Conservation (phyloP, 225 moss, liverwort and hornwort species). For the Sphagnum contortum region DNA sequence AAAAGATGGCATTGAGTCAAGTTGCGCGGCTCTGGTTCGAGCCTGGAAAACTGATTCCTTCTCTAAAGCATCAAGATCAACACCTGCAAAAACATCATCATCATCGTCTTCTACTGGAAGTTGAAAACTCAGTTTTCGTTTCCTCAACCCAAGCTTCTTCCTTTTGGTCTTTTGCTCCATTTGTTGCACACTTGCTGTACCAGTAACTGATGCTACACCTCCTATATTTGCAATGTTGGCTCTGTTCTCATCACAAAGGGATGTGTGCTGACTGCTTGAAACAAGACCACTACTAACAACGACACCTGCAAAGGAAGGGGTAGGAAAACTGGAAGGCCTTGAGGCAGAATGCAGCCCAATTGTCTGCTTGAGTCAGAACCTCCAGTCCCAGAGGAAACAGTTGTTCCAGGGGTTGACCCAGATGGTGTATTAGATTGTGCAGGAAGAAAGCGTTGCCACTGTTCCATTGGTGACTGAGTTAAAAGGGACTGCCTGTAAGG, state of each 20-base stretch:
- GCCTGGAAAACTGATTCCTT: conserved; percentile 40
- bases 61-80: conserved; percentile 61
- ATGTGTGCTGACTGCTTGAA: conserved; percentile 11
- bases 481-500: conserved; percentile 45
- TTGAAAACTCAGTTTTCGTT: conserved; percentile 55
- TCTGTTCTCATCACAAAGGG: conserved; percentile 21
- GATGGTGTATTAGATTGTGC: conserved; percentile 15
- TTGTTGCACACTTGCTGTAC: conserved; percentile 7
- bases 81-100: conserved; percentile 42
- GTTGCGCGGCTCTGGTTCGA: conserved; percentile 36
- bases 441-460: conserved; percentile 4
- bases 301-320: conserved; percentile 8
- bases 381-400: conserved; percentile 37
- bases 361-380: conserved; percentile 30
- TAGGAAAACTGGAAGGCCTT: conserved; percentile 6
- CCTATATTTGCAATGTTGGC: conserved; percentile 4
- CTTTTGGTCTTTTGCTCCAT: conserved; percentile 2
- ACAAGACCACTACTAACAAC: conserved; percentile 11
- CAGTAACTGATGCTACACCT: conserved; percentile 9
- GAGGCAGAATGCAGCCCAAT: conserved; percentile 20
- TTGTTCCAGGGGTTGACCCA: conserved; percentile 21
- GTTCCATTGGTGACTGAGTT: conserved; percentile 42
- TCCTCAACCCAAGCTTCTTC: conserved; percentile 32
- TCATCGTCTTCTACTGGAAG: conserved; percentile 46
- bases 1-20: conserved; percentile 36